These are phyloP conservation scores for Auxenochlorella protothecoides DNA, from an alignment of 139 green algal genomes.

Conservation along the genomic window DNA sequence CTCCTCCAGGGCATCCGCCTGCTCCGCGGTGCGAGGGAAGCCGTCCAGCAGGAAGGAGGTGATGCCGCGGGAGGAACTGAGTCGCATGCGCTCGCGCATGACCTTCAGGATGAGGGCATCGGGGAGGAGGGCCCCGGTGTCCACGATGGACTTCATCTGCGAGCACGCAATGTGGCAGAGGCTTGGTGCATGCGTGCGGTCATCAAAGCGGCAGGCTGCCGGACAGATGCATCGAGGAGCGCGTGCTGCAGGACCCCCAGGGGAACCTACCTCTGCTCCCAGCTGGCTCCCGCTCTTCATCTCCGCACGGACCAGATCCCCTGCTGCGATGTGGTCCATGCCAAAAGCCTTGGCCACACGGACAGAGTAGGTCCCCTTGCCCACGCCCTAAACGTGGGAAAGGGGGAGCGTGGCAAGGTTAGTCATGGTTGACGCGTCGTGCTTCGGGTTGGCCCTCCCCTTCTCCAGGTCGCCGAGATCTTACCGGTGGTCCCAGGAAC, in stretches of 20 bases:
- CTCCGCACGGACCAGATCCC: conserved; percentile 84
- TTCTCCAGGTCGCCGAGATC: not conserved
- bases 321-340: conserved; percentile 83
- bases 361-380: conserved; percentile 92
- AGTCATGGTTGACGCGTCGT: not conserved
- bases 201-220: not conserved
- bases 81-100: conserved; percentile 10
- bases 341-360: conserved; percentile 61
- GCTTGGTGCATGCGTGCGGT: not conserved
- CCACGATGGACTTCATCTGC: conserved; percentile 64
- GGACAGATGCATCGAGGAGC: not conserved
- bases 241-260: not conserved
- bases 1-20: conserved; percentile 57
- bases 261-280: conserved; percentile 44
- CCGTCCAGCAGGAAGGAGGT: conserved; percentile 83
- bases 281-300: conserved; percentile 58
- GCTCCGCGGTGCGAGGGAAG: conserved; percentile 70
- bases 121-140: conserved; percentile 68
- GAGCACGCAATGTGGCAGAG: not conserved
- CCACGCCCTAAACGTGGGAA: conserved; percentile 53
- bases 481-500: conserved; percentile 32
- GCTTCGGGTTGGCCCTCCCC: no score
- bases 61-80: conserved; percentile 27
- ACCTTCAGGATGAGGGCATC: conserved; percentile 74
- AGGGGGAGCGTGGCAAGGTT: no score